These are phyloP conservation scores for Dendrocalamus latiflorus DNA, from an alignment of 202 grass and related monocot species.

Conservation along the genomic window DNA sequence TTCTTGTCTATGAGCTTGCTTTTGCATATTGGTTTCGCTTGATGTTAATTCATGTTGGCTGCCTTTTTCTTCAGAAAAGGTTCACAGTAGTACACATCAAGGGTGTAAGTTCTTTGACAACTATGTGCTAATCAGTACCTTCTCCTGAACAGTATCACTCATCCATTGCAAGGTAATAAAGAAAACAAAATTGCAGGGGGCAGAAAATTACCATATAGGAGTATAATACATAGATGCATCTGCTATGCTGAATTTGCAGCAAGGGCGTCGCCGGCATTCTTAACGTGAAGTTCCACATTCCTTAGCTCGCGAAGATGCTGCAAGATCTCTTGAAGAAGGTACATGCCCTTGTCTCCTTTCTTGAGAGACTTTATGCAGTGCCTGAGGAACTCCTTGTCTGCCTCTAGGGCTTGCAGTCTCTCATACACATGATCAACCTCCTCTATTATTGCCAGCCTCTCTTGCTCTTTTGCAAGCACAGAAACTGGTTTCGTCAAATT, in stretches of 20 bases:
- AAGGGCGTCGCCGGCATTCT: conserved; percentile 46
- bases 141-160: not conserved
- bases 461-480: conserved; percentile 32
- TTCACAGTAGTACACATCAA: not conserved
- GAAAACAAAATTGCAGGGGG: not conserved
- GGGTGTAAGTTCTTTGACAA: not conserved
- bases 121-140: not conserved
- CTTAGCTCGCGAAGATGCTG: conserved; percentile 88
- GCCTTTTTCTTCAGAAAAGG: not conserved
- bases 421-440: conserved; percentile 84
- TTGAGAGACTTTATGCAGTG: conserved; percentile 95
- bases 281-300: conserved; percentile 66
- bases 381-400: conserved; percentile 92
- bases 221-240: not conserved
- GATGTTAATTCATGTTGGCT: not conserved
- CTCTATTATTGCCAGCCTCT: conserved; percentile 62
- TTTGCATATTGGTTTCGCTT: not conserved
- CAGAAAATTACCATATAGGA: conserved; percentile 4
- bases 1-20: not conserved
- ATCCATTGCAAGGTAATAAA: not conserved
- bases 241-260: conserved; percentile 39
- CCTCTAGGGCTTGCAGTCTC: conserved; percentile 80
- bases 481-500: conserved; percentile 20
- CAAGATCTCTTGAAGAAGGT: conserved; percentile 88
- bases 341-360: conserved; percentile 77